These are phyloP conservation scores for Russula sp. DNA, from an alignment of 768 basidiomycete genomes.

Conservation along the genomic window DNA sequence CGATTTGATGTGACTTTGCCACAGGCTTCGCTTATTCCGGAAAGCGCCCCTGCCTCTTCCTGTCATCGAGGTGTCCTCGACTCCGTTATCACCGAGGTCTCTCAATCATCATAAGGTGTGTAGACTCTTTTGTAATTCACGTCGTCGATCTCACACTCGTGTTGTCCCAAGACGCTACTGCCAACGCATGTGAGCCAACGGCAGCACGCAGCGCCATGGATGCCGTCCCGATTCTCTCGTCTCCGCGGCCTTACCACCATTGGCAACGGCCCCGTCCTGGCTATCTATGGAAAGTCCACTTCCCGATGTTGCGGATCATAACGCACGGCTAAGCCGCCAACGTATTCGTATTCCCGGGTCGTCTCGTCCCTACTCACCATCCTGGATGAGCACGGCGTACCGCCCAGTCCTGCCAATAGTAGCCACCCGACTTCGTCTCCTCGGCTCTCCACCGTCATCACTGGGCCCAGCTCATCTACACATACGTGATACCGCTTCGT, in stretches of 20 bases:
- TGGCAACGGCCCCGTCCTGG: neutral
- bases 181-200: neutral
- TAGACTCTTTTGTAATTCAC: neutral
- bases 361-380: constrained; percentile 10
- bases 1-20: constrained; percentile 8
- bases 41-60: neutral
- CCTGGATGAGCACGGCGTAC: neutral
- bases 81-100: neutral
- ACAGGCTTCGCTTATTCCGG: constrained; percentile 6
- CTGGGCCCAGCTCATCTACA: neutral
- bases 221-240: neutral
- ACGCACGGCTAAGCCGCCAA: neutral
- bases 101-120: constrained; percentile 1
- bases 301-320: neutral
- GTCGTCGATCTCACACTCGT: neutral
- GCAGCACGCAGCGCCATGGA: neutral
- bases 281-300: neutral
- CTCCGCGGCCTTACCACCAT: neutral
- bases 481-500: too few species aligned
- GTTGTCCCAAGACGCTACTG: neutral
- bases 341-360: constrained; percentile 1
- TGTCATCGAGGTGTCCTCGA: neutral
- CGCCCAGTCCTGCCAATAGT: neutral
- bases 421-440: constrained; percentile 12
- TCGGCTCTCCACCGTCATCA: constrained; percentile 15